Evolutionary conservation across 2,329 filamentous ascomycete genomes (phyloP), one percentile per base, ranked within the genome.

Genomic region (Sporothrix schenckii): DNA sequence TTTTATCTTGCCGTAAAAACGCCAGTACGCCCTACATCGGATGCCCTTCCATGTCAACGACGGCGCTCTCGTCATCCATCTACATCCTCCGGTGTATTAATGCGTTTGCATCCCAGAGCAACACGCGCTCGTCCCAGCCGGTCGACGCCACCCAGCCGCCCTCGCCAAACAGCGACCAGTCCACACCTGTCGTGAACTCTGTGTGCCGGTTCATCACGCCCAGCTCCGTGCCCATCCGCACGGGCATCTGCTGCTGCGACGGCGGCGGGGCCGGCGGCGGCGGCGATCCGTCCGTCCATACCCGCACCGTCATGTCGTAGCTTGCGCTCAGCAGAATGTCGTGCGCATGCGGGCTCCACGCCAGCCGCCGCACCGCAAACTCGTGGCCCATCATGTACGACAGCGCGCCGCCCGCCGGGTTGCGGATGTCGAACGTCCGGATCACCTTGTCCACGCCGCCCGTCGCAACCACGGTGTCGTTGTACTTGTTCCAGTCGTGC

Each of bases 401-500:
- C 11, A 92, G 78, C 0, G 94, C 92, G 0, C 93, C 93, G 5
- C 85, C 88, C 5, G 85, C 82, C 0, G 92, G 91, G 76, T 89
- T 91, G 56, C 95, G 86, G 60, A 97, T 90, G 79, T 99, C 95
- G 77, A 98, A 98, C 0, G 92, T 95, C 63, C 95, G 89, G 72
- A 99, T 90, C 21, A 91, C 82, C 69, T 92, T 87, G 79, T 99
- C 95, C 3, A 98, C 95, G 69, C 95, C 94, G 1, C 89, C 95
- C 0, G 93, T 93, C 0, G 95, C 95, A 69, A 99, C 83, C 34
- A 97, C 84, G 0, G 89, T 91, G 74, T 93, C 89, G 52, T 91
- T 88, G 81, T 99, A 99, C 81, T 99, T 99, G 83, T 99, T 99
- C 95, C 95, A 99, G 80, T 99, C 95, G 80, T 98, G 95, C 0